Evolutionary conservation across 805 yeast species (phyloP), one percentile per base, ranked within the genome.

Genomic region (Sporopachydermia lactativora): DNA sequence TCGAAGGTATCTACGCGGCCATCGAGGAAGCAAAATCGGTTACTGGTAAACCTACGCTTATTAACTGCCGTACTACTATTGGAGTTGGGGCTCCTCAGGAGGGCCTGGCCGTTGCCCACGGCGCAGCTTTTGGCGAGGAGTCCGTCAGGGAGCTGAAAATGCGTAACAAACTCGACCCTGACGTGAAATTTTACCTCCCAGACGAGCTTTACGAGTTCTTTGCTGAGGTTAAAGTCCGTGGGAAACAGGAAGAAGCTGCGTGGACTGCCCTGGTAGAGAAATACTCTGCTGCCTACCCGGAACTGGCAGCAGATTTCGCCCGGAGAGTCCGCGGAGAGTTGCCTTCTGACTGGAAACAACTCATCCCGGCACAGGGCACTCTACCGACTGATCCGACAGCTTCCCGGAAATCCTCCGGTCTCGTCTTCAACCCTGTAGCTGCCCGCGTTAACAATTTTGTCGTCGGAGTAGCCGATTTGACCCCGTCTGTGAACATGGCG

Each of bases 381-480:
- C 16, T 17, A 8, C 39, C 46, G 8, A 41, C 19, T 16, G 39
- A 40, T 8, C 48, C 51, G 35, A 56, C 54, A 5, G 50, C 62
- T n/a, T 48, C 57, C 8, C 49, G 58, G 44, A 53, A 50, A 36
- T 50, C 57, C 6, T 47, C 52, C 40, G 60, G 57, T 15, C 41
- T 55, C 38, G 59, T 52, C 2, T 51, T 59, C 45, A 56, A 52
- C 19, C 54, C 54, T 36, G 35, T 59, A 35, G 55, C 60, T 34
- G 41, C 48, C 39, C 37, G 49, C 3, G 41, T 57, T 15, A 54
- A 54, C 18, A 45, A 42, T 13, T 52, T 61, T 42, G 39, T 61
- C 5, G 61, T 54, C 5, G 65, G 66, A 15, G 49, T 61, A 8
- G 66, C 64, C n/a, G 66, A 61, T 47, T 47, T 61, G 31, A 42